phyloP scores from a whole-genome alignment of 306 rosid species.

The Rosa multiflora region DNA sequence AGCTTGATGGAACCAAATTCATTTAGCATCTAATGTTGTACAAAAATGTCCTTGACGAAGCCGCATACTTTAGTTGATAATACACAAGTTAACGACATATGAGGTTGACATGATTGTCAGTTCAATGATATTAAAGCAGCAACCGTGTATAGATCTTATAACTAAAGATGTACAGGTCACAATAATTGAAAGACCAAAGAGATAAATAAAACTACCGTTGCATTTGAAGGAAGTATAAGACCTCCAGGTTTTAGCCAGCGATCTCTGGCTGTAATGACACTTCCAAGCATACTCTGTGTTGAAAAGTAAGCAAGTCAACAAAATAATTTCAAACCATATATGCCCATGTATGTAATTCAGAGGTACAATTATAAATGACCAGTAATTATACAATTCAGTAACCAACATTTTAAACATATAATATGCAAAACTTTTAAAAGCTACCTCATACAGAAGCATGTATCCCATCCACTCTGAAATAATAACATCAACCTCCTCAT shows the following conservation, averaged over 20 bases:
- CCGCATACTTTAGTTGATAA: not conserved
- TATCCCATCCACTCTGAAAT: constrained; percentile 99
- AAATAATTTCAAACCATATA: constrained; percentile 23
- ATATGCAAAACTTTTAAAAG: constrained; percentile 21
- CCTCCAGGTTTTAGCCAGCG: constrained; percentile 99
- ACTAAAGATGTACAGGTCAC: constrained; percentile 5
- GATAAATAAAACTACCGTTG: constrained; percentile 52
- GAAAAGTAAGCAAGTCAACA: constrained; percentile 23
- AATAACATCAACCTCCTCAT: constrained; percentile 92
- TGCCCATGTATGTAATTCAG: not conserved
- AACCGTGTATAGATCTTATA: not conserved
- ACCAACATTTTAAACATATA: not conserved
- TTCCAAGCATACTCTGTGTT: constrained; percentile 97
- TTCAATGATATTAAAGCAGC: not conserved
- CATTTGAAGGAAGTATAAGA: constrained; percentile 94
- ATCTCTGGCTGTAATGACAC: constrained; percentile 93
- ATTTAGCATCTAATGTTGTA: not conserved
- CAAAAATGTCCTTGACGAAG: not conserved
- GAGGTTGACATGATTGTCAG: not conserved
- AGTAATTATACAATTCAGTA: not conserved
- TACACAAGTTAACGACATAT: not conserved
- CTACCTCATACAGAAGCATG: constrained; percentile 98
- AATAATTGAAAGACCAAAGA: constrained; percentile 3
- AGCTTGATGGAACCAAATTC: constrained; percentile 27
- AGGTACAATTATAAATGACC: not conserved